These are phyloP conservation scores for Graphilbum fragrans DNA, from an alignment of 2,329 filamentous ascomycete species.

Conservation along the genomic window DNA sequence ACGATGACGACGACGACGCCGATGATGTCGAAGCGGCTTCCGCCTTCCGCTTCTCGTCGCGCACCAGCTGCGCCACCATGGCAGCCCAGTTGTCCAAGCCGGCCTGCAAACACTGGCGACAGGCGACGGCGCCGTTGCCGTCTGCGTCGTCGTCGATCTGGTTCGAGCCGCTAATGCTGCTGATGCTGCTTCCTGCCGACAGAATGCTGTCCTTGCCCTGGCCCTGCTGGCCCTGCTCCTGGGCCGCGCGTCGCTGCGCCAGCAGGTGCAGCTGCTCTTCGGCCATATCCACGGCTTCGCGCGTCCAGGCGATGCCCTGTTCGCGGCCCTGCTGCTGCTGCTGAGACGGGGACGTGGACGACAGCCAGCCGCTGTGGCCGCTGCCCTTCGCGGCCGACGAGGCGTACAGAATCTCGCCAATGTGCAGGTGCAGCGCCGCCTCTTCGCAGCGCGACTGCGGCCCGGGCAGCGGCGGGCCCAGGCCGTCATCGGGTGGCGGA, in stretches of 20 bases:
- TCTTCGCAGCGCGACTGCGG: slow-evolving; percentile 65
- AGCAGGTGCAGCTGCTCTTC: slow-evolving; percentile 51
- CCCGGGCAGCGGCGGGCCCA: slow-evolving; percentile 52
- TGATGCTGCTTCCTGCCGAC: background rate
- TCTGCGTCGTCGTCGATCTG: background rate
- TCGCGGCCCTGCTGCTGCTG: slow-evolving; percentile 28
- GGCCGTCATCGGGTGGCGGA: slow-evolving; percentile 55
- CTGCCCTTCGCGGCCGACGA: slow-evolving; percentile 15
- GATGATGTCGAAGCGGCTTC: slow-evolving; percentile 8
- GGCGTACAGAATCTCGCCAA: slow-evolving; percentile 85
- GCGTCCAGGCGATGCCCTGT: slow-evolving; percentile 77
- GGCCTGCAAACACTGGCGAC: slow-evolving; percentile 63
- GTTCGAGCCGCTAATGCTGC: background rate
- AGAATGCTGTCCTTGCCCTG: too few relatives aligned
- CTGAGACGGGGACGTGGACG: slow-evolving; percentile 56
- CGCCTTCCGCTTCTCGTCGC: slow-evolving; percentile 29
- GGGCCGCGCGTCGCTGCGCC: slow-evolving; percentile 5
- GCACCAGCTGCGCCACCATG: slow-evolving; percentile 60
- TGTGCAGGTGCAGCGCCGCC: slow-evolving; percentile 75
- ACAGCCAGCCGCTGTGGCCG: slow-evolving; percentile 72
- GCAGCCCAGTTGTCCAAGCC: slow-evolving; percentile 71
- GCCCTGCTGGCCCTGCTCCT: slow-evolving; percentile 7
- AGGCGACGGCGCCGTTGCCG: slow-evolving; percentile 27
- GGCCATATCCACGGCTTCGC: slow-evolving; percentile 72
- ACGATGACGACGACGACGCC: slow-evolving; percentile 1